Evolutionary conservation across 2,329 filamentous ascomycete genomes (phyloP).

Genomic region (Neofusicoccum cordaticola): DNA sequence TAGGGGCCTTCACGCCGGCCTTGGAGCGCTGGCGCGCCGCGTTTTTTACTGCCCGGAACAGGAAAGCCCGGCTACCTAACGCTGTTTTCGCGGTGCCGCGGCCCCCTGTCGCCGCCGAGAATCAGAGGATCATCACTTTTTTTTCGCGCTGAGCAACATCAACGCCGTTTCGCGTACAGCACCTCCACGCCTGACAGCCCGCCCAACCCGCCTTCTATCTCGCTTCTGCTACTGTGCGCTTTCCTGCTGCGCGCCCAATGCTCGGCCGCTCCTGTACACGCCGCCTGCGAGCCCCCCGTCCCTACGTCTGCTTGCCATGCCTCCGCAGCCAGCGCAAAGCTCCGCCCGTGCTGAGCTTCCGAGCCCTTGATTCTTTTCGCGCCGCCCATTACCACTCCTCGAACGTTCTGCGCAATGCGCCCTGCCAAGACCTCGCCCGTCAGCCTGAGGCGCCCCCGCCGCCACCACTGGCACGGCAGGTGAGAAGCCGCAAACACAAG

Average conservation of each 20-base stretch:
- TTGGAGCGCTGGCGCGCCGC: not conserved
- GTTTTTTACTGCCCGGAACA: not conserved
- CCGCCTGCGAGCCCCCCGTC: not conserved
- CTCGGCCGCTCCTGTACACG: slow-evolving; percentile 5
- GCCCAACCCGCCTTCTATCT: not conserved
- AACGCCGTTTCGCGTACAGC: not conserved
- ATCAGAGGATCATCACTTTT: slow-evolving; percentile 13
- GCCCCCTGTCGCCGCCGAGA: not conserved
- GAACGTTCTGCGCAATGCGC: not conserved
- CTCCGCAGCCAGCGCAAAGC: not conserved
- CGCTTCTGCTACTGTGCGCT: not conserved
- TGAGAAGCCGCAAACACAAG: not conserved
- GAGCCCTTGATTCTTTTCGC: not conserved
- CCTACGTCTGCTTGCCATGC: slow-evolving; percentile 14
- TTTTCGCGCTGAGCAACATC: not conserved
- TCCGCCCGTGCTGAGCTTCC: not conserved
- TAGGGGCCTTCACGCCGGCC: no score
- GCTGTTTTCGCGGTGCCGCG: not conserved
- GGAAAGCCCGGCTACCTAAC: slow-evolving; percentile 1
- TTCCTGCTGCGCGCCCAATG: slow-evolving; percentile 1
- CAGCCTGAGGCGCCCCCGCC: not conserved
- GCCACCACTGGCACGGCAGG: not conserved
- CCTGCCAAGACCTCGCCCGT: not conserved
- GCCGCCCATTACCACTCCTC: not conserved
- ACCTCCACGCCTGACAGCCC: not conserved